Base-by-base conservation (phyloP, 2,329 filamentous ascomycete genomes). In the Teratosphaeria nubilosa region DNA sequence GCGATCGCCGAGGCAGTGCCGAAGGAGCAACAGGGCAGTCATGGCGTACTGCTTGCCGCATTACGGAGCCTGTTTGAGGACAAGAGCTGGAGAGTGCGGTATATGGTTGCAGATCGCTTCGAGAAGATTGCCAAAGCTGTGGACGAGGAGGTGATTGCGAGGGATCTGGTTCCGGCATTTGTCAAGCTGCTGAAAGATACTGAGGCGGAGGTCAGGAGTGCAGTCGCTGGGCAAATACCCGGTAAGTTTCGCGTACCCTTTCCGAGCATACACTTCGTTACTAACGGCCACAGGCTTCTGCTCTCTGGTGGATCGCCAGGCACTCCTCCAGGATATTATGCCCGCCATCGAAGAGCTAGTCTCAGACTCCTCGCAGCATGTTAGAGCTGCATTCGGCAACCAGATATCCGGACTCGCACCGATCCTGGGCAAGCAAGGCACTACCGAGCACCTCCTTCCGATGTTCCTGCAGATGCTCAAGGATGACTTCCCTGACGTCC, bases 401-500 rank as follows among this genome's bases (percentile, higher is more conserved):
- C 91, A 99, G 73, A 96, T 99, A 72, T 96, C 91, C 71, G 94
- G 94, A 45, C 83, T 99, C 66, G 94, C 94, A 51, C 94, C 94
- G 5, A 96, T 99, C 65, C 83, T 99, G 65, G 94, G 94, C 76
- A 97, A 97, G 77, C 90, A 99, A 76, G 92, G 97, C 88, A 99
- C 94, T 31, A 97, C 96, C 65, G 87, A 94, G 66, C 94, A 99
- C 73, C 85, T 99, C 51, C 83, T 99, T 51, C 94, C 94, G 56
- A 99, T 99, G 92, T 97, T 99, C 76, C 82, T 99, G 56, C 90
- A 95, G 74, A 99, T 99, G 94, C 86, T 99, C 68, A 99, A 97
- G 82, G 94, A 99, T 69, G 94, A 99, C 72, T 97, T 96, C 75
- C 94, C 94, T 24, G 94, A 99, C 72, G 94, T 99, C 55, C 88